phyloP scores from a whole-genome alignment of 495 filamentous ascomycete genomes.

The Letharia lupina region DNA sequence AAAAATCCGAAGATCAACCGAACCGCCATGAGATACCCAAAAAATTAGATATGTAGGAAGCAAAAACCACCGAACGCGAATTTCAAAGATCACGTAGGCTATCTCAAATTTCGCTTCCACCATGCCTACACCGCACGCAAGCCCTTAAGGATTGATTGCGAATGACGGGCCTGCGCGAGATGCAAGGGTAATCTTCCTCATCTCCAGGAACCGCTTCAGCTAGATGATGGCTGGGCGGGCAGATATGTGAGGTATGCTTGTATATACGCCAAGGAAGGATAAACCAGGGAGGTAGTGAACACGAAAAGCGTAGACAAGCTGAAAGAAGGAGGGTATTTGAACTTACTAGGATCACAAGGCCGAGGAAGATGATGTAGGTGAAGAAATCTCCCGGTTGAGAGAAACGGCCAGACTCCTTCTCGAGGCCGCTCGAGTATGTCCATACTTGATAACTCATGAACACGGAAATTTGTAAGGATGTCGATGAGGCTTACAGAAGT shows the following conservation, averaged over 20 bases:
- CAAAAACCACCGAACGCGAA: conserved; percentile 68
- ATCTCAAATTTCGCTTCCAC: conserved; percentile 82
- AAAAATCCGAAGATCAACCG: background rate
- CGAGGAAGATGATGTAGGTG: conserved; percentile 56
- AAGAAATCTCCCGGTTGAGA: conserved; percentile 59
- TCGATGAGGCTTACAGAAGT: conserved; percentile 53
- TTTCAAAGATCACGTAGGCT: conserved; percentile 51
- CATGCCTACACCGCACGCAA: conserved; percentile 71
- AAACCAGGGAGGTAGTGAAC: conserved; percentile 17
- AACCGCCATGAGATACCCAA: background rate
- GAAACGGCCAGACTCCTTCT: conserved; percentile 53
- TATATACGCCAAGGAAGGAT: conserved; percentile 21
- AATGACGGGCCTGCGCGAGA: conserved; percentile 64
- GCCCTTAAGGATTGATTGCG: conserved; percentile 62
- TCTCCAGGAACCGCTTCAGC: conserved; percentile 96
- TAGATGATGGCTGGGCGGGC: conserved; percentile 77
- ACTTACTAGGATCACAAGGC: conserved; percentile 53
- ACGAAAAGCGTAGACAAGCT: conserved; percentile 12
- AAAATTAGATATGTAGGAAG: conserved; percentile 70
- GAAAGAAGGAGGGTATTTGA: conserved; percentile 9
- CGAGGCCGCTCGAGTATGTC: conserved; percentile 55
- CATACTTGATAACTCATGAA: conserved; percentile 46
- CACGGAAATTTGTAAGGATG: conserved; percentile 20
- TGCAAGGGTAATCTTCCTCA: conserved; percentile 93
- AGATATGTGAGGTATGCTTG: conserved; percentile 71